Percentiles rank a stretch among this genome's conserved stretches.
phyloP scores from a whole-genome alignment of 1,139 yeast species.

The Geotrichum carabidarum region DNA sequence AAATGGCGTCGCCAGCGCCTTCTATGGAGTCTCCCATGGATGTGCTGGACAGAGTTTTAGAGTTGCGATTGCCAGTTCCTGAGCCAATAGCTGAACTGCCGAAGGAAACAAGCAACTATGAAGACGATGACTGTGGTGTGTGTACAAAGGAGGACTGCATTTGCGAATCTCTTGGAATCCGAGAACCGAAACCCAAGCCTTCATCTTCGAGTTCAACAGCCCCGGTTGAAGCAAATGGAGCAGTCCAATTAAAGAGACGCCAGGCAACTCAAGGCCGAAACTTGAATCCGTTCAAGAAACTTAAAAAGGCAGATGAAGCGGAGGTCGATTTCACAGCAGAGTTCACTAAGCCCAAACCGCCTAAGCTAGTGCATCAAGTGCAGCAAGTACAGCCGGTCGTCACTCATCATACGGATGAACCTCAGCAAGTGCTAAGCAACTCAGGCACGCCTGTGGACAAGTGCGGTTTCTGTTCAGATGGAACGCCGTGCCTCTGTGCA shows the following conservation, averaged over 20 bases:
- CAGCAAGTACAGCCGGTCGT: not conserved
- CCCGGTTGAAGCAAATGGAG: not conserved
- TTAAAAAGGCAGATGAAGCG: conserved; percentile 16
- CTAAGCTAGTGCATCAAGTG: not conserved
- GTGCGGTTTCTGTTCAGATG: conserved; percentile 92
- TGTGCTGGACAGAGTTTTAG: conserved; percentile 39
- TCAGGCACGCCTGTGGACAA: conserved; percentile 52
- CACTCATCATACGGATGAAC: not conserved
- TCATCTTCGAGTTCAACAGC: not conserved
- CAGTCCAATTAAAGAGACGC: conserved; percentile 16
- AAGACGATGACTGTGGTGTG: conserved; percentile 52
- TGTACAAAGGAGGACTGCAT: conserved; percentile 67
- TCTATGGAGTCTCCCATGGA: conserved; percentile 32
- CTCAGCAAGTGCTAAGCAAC: conserved; percentile 4
- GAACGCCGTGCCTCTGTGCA: conserved; percentile 86
- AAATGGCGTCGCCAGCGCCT: conserved; percentile 43
- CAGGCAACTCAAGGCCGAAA: conserved; percentile 3
- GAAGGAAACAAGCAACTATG: not conserved
- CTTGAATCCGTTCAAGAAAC: conserved; percentile 11
- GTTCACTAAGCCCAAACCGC: conserved; percentile 20
- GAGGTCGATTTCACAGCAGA: conserved; percentile 35
- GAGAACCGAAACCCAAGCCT: not conserved
- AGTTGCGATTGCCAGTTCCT: conserved; percentile 38
- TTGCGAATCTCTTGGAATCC: conserved; percentile 57
- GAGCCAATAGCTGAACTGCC: not conserved